These are phyloP conservation scores for Clavispora vitiphila DNA, from an alignment of 805 yeast genomes.

Conservation along the genomic window DNA sequence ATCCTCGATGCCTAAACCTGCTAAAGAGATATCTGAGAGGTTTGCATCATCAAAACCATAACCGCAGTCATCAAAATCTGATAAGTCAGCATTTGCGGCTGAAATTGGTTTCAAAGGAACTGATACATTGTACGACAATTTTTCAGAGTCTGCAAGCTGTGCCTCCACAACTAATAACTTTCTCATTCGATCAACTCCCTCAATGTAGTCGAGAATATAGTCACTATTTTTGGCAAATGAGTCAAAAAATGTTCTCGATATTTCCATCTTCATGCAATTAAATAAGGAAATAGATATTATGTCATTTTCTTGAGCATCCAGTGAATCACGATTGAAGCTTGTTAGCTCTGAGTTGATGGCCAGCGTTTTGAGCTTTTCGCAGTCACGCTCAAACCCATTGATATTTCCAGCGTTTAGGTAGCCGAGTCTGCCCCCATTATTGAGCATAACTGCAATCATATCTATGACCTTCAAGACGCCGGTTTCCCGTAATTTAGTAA, in stretches of 20 bases:
- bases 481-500: constrained; percentile 15
- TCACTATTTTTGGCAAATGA: constrained; percentile 9
- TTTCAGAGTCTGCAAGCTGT: constrained; percentile 41
- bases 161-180: constrained; percentile 54
- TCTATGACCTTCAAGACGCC: constrained; percentile 16
- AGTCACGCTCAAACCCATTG: constrained; percentile 32
- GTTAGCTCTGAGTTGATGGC: constrained; percentile 43
- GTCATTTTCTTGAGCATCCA: constrained; percentile 62
- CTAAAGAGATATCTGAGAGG: constrained; percentile 13
- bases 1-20: constrained; percentile 15
- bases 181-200: constrained; percentile 65
- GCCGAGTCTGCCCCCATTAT: constrained; percentile 32
- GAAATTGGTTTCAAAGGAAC: constrained; percentile 29
- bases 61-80: constrained; percentile 12
- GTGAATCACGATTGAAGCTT: constrained; percentile 48
- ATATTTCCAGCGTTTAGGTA: constrained; percentile 28
- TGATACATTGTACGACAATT: constrained; percentile 35
- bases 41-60: constrained; percentile 21
- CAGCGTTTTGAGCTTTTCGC: constrained; percentile 26
- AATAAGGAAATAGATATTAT: constrained; percentile 45
- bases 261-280: constrained; percentile 41
- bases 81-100: constrained; percentile 18
- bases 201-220: constrained; percentile 62
- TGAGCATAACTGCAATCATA: constrained; percentile 29
- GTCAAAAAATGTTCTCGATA: constrained; percentile 26